phyloP scores from a whole-genome alignment of 345 rosid genomes.

The Syzygium oleosum region DNA sequence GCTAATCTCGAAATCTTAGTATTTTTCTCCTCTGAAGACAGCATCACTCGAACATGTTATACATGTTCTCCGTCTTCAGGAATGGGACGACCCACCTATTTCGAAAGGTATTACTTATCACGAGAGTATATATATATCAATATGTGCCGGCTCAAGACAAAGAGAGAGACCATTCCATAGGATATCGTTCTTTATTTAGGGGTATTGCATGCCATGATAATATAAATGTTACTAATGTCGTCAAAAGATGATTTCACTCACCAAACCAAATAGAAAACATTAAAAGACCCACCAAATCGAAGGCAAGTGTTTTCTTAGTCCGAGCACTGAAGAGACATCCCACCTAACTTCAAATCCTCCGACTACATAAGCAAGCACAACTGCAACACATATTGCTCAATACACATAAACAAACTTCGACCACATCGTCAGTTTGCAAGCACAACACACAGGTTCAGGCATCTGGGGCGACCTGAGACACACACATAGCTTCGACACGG shows the following conservation, averaged over 20 bases:
- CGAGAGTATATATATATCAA: not conserved
- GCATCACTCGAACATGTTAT: not conserved
- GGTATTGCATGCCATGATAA: not conserved
- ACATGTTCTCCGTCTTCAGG: not conserved
- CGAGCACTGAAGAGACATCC: not conserved
- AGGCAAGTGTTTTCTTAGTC: not conserved
- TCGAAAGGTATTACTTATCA: not conserved
- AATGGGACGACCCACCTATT: not conserved
- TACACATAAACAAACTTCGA: not conserved
- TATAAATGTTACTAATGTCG: not conserved
- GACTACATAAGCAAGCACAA: not conserved
- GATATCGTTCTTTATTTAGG: not conserved
- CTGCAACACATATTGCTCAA: not conserved
- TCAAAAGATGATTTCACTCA: not conserved
- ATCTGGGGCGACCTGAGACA: not conserved
- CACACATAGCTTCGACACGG: not conserved
- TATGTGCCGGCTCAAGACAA: not conserved
- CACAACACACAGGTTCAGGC: not conserved
- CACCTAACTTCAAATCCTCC: not conserved
- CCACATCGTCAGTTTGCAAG: not conserved
- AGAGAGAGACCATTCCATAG: rapidly evolving
- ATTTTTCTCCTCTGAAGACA: not conserved
- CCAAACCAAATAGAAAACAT: not conserved
- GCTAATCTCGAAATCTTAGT: not conserved
- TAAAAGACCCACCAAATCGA: not conserved